Evolutionary conservation across 2,329 filamentous ascomycete genomes (phyloP), one percentile per base, ranked within the genome.

Genomic region (Xylariaceae sp.): DNA sequence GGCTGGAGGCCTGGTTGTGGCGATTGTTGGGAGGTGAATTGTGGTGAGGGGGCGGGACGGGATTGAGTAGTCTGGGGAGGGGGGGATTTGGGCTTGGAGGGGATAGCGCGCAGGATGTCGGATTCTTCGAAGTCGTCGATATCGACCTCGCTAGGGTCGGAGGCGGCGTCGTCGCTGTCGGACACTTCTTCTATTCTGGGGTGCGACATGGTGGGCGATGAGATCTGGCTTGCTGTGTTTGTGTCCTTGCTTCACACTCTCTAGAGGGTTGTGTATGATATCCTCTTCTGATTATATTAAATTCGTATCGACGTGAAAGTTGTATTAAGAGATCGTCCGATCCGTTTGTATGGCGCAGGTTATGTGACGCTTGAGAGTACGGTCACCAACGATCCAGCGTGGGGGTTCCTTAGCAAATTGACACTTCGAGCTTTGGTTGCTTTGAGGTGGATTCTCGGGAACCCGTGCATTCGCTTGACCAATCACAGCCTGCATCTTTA

Each of bases 111-210:
- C 62, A 85, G 72, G 70, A 85, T 85, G 73, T 85, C 82, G 51
- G 75, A 69, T 60, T 84, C 82, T 72, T 73, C 73, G 65, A 86
- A 84, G 74, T 85, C 83, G 71, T 84, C 82, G 69, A 92, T 89
- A 76, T 94, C 89, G 74, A 87, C 88, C 76, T 96, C 92, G 64
- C 91, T 89, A 56, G 93, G 91, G 77, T 97, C 93, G 11, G 89
- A 90, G 66, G 80, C 23, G 23, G 23, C 77, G 61, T 84, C 86
- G 75, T 84, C 86, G 66, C 81, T 80, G 75, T 90, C 88, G 61
- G 87, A 90, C 64, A 97, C 88, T 76, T 97, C 94, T 82, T 99
- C 94, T 74, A 97, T 88, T 62, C 88, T 87, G 61, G 92, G 86
- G 78, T 94, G 87, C 50, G 90, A 89, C 91, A 95, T 94, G 10